Conservation (phyloP, 2,329 filamentous ascomycete genomes). For the Microsporum canis region DNA sequence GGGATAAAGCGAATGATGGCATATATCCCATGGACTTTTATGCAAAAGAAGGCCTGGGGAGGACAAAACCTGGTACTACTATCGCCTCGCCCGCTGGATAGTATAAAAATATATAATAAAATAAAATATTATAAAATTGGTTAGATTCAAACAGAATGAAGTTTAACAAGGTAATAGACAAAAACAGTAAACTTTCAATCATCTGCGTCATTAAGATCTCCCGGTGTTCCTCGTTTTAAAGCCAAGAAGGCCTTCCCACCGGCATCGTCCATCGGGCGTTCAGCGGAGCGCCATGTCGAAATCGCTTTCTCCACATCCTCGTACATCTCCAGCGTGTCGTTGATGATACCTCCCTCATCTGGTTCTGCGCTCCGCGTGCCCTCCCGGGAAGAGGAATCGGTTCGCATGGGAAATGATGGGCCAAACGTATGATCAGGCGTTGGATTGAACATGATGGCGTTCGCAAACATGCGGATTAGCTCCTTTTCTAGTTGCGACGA, state of each 20-base stretch:
- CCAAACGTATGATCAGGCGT: constrained; percentile 64
- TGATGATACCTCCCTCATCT: constrained; percentile 76
- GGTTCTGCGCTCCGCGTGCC: constrained; percentile 46
- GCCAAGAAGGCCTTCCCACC: constrained; percentile 26
- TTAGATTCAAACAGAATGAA: background rate
- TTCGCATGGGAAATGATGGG: constrained; percentile 44
- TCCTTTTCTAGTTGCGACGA: constrained; percentile 86
- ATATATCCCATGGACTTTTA: constrained; percentile 99
- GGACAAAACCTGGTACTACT: constrained; percentile 46
- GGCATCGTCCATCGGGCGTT: constrained; percentile 36
- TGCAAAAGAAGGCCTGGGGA: constrained; percentile 76
- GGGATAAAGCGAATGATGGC: constrained; percentile 49
- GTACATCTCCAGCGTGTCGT: constrained; percentile 82
- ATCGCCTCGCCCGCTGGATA: constrained; percentile 7
- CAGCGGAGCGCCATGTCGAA: constrained; percentile 62
- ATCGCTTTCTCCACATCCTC: constrained; percentile 72
- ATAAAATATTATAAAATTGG: background rate
- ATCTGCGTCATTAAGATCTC: constrained; percentile 8
- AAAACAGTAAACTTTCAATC: constrained; percentile 5
- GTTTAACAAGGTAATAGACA: background rate
- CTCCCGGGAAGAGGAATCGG: constrained; percentile 26
- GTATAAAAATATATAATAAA: background rate
- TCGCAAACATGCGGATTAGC: constrained; percentile 91
- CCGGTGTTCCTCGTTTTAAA: constrained; percentile 17
- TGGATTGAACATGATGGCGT: constrained; percentile 96